Conservation (phyloP, 352 stramenopile genomes). For the Phytophthora melonis region DNA sequence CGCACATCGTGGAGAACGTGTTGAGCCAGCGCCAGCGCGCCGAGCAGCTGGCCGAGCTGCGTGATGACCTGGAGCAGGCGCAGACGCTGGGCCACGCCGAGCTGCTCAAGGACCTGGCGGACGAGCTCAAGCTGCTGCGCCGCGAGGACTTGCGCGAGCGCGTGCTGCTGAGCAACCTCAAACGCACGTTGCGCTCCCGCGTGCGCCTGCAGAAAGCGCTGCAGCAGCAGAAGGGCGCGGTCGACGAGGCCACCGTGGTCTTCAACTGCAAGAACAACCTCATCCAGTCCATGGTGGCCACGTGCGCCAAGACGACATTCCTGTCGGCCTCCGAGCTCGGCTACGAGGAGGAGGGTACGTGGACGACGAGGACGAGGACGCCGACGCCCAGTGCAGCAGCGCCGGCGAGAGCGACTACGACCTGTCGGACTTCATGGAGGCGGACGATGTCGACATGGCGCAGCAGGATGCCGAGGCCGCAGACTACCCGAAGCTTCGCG, state of each 20-base stretch:
- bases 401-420: conserved; percentile 53
- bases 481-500: conserved; percentile 30
- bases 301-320: conserved; percentile 50
- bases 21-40: conserved; percentile 55
- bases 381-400: conserved; percentile 44
- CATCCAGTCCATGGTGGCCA: conserved; percentile 64
- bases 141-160: conserved; percentile 59
- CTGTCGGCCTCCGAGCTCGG: conserved; percentile 18
- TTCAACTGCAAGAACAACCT: conserved; percentile 70
- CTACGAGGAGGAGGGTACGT: conserved; percentile 45
- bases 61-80: conserved; percentile 63
- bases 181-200: conserved; percentile 51
- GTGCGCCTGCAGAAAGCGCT: conserved; percentile 49
- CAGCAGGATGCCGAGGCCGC: not conserved
- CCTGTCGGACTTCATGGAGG: conserved; percentile 41
- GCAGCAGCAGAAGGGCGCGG: conserved; percentile 38
- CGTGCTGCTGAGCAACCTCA: conserved; percentile 55
- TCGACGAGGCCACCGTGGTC: conserved; percentile 55
- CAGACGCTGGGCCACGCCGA: conserved; percentile 61
- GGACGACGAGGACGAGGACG: conserved; percentile 33
- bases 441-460: conserved; percentile 36
- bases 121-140: conserved; percentile 60
- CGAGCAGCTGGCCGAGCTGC: conserved; percentile 55
- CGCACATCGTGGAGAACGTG: conserved; percentile 64
- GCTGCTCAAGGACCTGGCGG: conserved; percentile 57